Percentiles rank a stretch among this genome's conserved stretches.
Conservation (phyloP, 305 asterid species). For the Solanum hybrid region DNA sequence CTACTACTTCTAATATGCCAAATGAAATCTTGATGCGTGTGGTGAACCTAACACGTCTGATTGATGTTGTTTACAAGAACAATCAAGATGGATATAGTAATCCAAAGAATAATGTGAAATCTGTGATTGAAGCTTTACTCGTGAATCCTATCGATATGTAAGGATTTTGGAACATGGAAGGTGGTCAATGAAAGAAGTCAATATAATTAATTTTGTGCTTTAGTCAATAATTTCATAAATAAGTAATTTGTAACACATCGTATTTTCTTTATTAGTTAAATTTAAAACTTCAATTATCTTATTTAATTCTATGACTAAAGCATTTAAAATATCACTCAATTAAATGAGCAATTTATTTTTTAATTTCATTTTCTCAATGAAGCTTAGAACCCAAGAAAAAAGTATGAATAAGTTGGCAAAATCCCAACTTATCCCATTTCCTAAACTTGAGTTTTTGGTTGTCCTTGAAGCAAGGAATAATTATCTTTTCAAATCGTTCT, state of each 20-base stretch:
- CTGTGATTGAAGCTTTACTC: neutral
- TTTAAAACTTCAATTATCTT: neutral
- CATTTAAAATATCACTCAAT: neutral
- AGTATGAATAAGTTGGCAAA: neutral
- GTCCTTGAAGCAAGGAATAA: neutral
- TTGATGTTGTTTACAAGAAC: neutral
- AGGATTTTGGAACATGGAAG: neutral
- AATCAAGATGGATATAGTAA: neutral
- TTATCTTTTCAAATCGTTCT: neutral
- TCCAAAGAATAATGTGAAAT: neutral
- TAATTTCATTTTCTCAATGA: neutral
- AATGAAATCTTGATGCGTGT: neutral
- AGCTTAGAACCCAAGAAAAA: no score
- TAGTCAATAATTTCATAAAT: neutral
- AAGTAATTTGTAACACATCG: neutral
- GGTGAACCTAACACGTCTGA: neutral
- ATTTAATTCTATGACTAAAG: neutral
- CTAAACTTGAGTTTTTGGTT: neutral
- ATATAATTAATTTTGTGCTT: neutral
- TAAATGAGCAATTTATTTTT: neutral
- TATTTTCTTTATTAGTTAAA: no score
- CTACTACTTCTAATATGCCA: neutral
- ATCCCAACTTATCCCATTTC: neutral
- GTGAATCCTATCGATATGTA: neutral
- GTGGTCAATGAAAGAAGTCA: neutral